Evolutionary conservation across 2,329 filamentous ascomycete species (phyloP), one percentile per base, ranked within the genome.

Genomic region (Cadophora luteo-olivacea): DNA sequence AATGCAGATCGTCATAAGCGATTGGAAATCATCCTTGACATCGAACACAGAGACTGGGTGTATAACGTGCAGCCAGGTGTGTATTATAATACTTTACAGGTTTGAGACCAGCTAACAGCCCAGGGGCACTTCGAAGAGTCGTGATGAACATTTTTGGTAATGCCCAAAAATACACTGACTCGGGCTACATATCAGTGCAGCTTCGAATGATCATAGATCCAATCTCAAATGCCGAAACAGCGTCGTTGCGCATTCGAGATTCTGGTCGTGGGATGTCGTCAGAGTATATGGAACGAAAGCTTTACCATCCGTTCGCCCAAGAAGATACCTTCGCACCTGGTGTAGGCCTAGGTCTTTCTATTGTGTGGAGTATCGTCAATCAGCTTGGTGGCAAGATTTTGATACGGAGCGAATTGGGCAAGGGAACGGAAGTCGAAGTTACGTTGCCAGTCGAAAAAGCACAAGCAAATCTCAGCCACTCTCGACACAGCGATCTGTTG

Each of bases 61-160:
- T 77, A 73, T 52, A 73, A 70, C 41, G 65, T 76, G 32, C 73
- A 75, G 61, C 68, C 74, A 52, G 74, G 73, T 72, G 68, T 41
- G 64, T 64, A 9, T n/a, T 4, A 16, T 3, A 22, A 54, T 36
- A 19, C 9, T 25, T 48, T 63, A 3, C 29, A 58, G 25, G 51
- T 25, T 38, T 14, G 12, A 14, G 16, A 1, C 11, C 7, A 32
- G 24, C 41, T 64, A 22, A 52, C 14, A 25, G 45, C 36, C 4
- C 24, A 66, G 75, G 73, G 19, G 75, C 75, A 4, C 57, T 75
- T 16, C 72, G 72, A 25, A 62, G 75, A 54, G 71, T 89, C 48
- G 82, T 89, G 45, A 88, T 88, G 85, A 89, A 89, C 62, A 73
- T 88, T 0, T 84, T 88, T 52, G 86, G 86, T 4, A 90, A 90